These are phyloP conservation scores for Penicillium sumatraense DNA, from an alignment of 2,329 filamentous ascomycete species.

Conservation along the genomic window DNA sequence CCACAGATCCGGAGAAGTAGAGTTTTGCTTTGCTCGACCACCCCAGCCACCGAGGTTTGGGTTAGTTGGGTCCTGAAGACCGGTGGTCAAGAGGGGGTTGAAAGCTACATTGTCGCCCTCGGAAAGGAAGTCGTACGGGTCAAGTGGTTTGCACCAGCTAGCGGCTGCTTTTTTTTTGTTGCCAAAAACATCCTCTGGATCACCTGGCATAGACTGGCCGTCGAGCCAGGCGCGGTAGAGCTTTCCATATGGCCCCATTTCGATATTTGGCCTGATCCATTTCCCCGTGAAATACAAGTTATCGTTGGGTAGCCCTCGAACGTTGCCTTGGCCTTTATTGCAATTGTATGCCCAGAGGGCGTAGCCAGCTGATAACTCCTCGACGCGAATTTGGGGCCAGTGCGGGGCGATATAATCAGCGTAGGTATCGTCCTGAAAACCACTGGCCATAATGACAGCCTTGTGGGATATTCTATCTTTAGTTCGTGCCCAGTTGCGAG, in stretches of 20 bases:
- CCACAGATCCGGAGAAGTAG: slow-evolving; percentile 11
- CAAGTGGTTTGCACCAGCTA: slow-evolving; percentile 10
- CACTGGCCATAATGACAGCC: slow-evolving; percentile 17
- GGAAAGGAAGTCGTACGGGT: slow-evolving; percentile 9
- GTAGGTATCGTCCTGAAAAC: slow-evolving; percentile 17
- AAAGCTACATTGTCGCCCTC: slow-evolving; percentile 17
- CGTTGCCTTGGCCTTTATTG: slow-evolving; percentile 7
- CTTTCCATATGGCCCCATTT: slow-evolving; percentile 13
- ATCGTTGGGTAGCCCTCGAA: slow-evolving; percentile 8
- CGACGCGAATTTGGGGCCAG: slow-evolving; percentile 14
- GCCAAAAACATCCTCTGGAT: slow-evolving; percentile 12
- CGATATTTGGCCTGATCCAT: slow-evolving; percentile 13
- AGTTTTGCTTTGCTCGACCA: slow-evolving; percentile 10
- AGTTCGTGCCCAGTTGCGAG: slow-evolving; percentile 3
- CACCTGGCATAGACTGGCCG: slow-evolving; percentile 19
- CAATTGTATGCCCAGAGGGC: slow-evolving; percentile 16
- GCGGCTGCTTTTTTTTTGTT: slow-evolving; percentile 4
- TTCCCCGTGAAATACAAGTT: slow-evolving; percentile 12
- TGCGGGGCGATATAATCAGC: slow-evolving; percentile 8
- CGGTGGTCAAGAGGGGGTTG: slow-evolving; percentile 14
- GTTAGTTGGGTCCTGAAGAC: slow-evolving; percentile 14
- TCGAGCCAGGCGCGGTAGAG: slow-evolving; percentile 20
- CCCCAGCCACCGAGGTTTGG: slow-evolving; percentile 18
- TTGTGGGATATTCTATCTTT: slow-evolving; percentile 9
- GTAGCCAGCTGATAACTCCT: slow-evolving; percentile 8